Percentiles rank a stretch among this genome's conserved stretches.
Conservation (phyloP, 768 basidiomycete species). For the Tricholoma hemisulphureum region DNA sequence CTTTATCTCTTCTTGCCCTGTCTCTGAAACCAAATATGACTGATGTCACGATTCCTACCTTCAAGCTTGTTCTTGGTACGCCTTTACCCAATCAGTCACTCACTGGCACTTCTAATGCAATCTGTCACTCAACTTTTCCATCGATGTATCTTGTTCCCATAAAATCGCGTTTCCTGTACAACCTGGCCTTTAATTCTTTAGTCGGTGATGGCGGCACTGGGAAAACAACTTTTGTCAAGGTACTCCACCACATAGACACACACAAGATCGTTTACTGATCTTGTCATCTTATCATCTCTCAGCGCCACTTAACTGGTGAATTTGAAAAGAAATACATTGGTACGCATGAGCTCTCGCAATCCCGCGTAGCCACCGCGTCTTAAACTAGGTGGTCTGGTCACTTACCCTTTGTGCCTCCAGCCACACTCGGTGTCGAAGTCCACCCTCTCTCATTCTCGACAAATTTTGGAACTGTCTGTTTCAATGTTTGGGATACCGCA, state of each 20-base stretch:
- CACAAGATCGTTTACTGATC: conserved; percentile 61
- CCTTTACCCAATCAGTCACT: conserved; percentile 11
- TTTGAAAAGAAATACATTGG: conserved; percentile 99
- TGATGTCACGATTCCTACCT: conserved; percentile 69
- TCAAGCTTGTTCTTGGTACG: conserved; percentile 97
- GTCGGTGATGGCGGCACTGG: conserved; percentile 97
- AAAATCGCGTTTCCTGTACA: conserved; percentile 12
- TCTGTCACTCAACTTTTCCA: conserved; percentile 39
- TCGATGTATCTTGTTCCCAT: conserved; percentile 45
- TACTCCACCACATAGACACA: conserved; percentile 33
- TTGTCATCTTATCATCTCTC: conserved; percentile 25
- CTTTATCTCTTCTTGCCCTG: conserved; percentile 18
- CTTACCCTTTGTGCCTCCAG: conserved; percentile 42
- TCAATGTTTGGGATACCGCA: conserved; percentile 99
- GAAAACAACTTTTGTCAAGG: conserved; percentile 99
- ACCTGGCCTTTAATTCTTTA: conserved; percentile 33
- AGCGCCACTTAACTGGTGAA: conserved; percentile 99
- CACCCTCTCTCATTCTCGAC: conserved; percentile 95
- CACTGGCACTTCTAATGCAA: conserved; percentile 28
- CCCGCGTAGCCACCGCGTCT: conserved; percentile 15
- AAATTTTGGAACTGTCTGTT: conserved; percentile 98
- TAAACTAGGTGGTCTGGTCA: conserved; percentile 13
- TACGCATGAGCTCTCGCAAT: conserved; percentile 38
- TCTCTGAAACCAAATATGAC: conserved; percentile 17
- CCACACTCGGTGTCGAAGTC: conserved; percentile 99